phyloP scores from a whole-genome alignment of 2,329 filamentous ascomycete species.

The Albophoma yamanashiensis region DNA sequence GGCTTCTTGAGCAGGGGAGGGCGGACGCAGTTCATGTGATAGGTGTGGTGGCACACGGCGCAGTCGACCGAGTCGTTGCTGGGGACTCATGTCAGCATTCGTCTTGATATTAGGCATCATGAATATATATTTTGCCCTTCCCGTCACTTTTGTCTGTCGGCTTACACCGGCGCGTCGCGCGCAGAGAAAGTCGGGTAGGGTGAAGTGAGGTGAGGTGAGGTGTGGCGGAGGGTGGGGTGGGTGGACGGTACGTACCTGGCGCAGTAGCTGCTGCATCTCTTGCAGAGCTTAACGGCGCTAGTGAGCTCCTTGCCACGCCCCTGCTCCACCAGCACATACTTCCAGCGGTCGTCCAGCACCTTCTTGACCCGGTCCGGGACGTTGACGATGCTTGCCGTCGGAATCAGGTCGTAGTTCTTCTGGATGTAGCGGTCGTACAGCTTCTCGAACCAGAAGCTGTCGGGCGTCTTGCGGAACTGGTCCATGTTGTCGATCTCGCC shows the following conservation, averaged over 20 bases:
- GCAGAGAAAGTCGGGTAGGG: neutral
- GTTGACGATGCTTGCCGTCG: conserved; percentile 86
- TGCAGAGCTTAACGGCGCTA: conserved; percentile 91
- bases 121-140: no score
- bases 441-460: conserved; percentile 95
- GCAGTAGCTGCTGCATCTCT: conserved; percentile 82
- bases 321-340: conserved; percentile 88
- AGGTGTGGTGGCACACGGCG: conserved; percentile 87
- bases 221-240: neutral
- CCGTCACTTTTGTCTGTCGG: neutral
- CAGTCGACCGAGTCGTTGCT: conserved; percentile 95
- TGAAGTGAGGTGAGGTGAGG: neutral
- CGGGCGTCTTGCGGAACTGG: conserved; percentile 70
- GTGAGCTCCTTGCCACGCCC: conserved; percentile 91
- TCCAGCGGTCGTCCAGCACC: conserved; percentile 92
- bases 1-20: conserved; percentile 91
- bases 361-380: conserved; percentile 92
- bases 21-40: conserved; percentile 96
- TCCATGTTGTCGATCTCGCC: conserved; percentile 77
- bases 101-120: neutral
- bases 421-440: conserved; percentile 98
- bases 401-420: conserved; percentile 94
- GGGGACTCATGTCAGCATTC: conserved; percentile 10
- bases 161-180: neutral
- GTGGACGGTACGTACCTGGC: conserved; percentile 54